Percentiles rank a stretch among this genome's conserved stretches.
Conservation (phyloP, 148 eudicot genomes). For the Rhododendron mucronatum region DNA sequence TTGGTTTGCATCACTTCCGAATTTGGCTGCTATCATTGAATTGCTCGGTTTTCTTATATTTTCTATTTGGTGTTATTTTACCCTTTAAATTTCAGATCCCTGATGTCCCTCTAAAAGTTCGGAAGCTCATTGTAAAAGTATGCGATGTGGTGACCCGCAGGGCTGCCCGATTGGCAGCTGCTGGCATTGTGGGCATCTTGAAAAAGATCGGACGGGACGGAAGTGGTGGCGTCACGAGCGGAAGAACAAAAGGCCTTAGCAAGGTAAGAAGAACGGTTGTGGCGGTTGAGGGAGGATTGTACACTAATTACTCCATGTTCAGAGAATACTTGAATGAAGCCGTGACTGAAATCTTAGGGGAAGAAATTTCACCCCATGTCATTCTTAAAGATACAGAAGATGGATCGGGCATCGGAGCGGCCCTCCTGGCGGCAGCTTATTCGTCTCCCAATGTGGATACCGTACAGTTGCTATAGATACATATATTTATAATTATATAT, state of each 20-base stretch:
- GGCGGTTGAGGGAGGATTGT: conserved; percentile 74
- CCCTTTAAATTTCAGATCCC: conserved; percentile 35
- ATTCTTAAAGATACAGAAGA: conserved; percentile 65
- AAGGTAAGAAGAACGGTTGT: conserved; percentile 71
- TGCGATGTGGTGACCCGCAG: conserved; percentile 80
- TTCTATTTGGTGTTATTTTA: neutral
- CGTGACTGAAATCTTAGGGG: conserved; percentile 69
- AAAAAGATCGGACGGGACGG: conserved; percentile 93
- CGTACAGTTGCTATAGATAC: conserved; percentile 34
- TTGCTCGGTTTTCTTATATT: neutral
- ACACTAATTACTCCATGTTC: conserved; percentile 54
- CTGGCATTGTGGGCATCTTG: conserved; percentile 83
- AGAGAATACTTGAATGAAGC: conserved; percentile 81
- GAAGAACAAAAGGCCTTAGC: conserved; percentile 36
- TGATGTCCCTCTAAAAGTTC: conserved; percentile 56
- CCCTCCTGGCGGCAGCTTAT: conserved; percentile 74
- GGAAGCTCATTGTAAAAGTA: conserved; percentile 71
- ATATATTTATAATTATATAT: conserved; percentile 20
- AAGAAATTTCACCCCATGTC: conserved; percentile 56
- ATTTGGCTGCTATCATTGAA: neutral
- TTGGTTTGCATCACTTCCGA: neutral
- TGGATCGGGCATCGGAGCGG: conserved; percentile 88
- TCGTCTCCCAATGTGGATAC: conserved; percentile 36
- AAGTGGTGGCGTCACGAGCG: conserved; percentile 54
- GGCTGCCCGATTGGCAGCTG: conserved; percentile 83